Evolutionary conservation across 306 rosid genomes (phyloP), one percentile per base, ranked within the genome.

Genomic region (Prinsepia uniflora): DNA sequence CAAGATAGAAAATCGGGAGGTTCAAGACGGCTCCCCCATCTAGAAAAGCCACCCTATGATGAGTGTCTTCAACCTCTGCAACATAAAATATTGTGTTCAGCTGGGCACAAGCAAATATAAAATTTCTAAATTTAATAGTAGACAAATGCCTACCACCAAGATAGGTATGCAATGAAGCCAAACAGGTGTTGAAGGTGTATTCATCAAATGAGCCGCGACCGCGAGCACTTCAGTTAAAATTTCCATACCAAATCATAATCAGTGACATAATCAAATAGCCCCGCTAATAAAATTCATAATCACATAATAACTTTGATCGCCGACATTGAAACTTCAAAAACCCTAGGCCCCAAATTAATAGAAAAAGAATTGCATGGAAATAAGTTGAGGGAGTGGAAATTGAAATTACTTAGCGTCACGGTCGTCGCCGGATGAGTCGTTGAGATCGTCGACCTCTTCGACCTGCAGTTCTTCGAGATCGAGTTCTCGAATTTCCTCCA

Each of bases 11-110:
- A 41, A 94, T 81, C 11, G 97, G 96, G 72, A 94, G 78, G 78
- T 71, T 87, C 71, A 89, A 56, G 50, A 84, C 20, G 53, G 95
- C 89, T 24, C 92, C 97, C 1, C 87, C 90, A 43, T 94, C 99
- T 83, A 94, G 77, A 80, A 94, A 87, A 40, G 95, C 81, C 66
- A 86, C 81, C 70, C 92, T 83, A 74, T 81, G 86, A 74, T 86
- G 96, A 8, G 99, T 87, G 76, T 94, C 99, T 81, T 94, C 97
- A 62, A 94, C 97, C 74, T 91, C 99, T 94, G 78, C 72, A n/a
- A 56, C 75, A 69, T 47, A 65, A 39, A 81, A 79, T 36, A 15
- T 40, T 19, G 22, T 24, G 13, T 39, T 3, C 5, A 10, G 18
- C 8, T 5, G 48, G 11, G 48, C 57, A 50, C 10, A 57, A 63